A percentile compares a stretch with the other conserved stretches of the same genome.
These are phyloP conservation scores for Athelia sp. DNA, from an alignment of 1,284 basidiomycete species.

Conservation along the genomic window DNA sequence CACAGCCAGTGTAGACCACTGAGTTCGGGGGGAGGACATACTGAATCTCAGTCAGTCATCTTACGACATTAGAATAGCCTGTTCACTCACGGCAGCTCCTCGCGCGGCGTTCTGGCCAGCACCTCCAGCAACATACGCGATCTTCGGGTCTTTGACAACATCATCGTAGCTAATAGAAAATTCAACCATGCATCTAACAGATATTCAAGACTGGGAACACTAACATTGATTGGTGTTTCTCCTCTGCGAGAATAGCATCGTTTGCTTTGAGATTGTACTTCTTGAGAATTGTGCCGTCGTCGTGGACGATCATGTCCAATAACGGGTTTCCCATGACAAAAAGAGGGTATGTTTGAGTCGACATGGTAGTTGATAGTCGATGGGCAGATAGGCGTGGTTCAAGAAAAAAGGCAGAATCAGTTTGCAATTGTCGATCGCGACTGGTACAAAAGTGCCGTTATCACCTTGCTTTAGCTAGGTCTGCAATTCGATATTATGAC, in stretches of 20 bases:
- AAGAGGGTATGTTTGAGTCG: constrained; percentile 1
- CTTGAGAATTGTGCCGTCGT: constrained; percentile 67
- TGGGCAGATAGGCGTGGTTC: too few species aligned
- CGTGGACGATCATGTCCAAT: constrained; percentile 67
- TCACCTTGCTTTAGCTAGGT: too few species aligned
- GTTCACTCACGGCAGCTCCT: constrained; percentile 67
- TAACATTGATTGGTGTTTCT: constrained; percentile 69
- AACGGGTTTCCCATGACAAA: constrained; percentile 72
- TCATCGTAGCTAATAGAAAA: constrained; percentile 64
- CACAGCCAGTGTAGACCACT: constrained; percentile 79
- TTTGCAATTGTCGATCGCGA: too few species aligned
- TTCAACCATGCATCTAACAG: background rate
- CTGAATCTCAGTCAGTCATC: constrained; percentile 26
- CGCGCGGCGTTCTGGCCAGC: constrained; percentile 85
- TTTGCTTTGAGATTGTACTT: constrained; percentile 81
- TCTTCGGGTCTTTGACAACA: constrained; percentile 58
- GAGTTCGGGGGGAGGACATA: constrained; percentile 70
- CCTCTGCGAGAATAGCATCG: constrained; percentile 81
- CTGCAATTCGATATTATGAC: too few species aligned
- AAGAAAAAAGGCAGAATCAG: too few species aligned
- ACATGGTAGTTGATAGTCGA: background rate
- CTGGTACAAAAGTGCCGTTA: too few species aligned
- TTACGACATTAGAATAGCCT: background rate
- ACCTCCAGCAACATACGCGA: constrained; percentile 80
- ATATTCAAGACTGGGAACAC: constrained; percentile 18